Percentiles rank a stretch among this genome's conserved stretches.
Conservation (phyloP, 352 stramenopile species). For the Peronospora farinosa region DNA sequence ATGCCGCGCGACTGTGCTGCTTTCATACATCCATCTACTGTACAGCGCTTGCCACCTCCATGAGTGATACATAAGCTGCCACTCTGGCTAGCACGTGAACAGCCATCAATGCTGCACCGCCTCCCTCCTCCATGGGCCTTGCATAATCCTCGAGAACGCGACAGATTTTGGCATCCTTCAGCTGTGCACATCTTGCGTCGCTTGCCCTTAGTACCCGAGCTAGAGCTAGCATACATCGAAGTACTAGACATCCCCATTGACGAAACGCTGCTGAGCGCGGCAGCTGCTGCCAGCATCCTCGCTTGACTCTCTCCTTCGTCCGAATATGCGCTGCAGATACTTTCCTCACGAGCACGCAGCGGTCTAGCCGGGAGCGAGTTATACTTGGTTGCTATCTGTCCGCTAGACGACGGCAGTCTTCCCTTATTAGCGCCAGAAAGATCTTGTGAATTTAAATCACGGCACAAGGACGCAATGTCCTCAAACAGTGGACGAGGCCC, state of each 20-base stretch:
- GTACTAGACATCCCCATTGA: conserved; percentile 17
- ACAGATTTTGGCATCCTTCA: conserved; percentile 71
- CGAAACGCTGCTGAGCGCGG: conserved; percentile 28
- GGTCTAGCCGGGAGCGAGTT: conserved; percentile 18
- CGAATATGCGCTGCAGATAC: conserved; percentile 24
- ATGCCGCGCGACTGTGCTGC: conserved; percentile 74
- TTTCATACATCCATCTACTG: conserved; percentile 70
- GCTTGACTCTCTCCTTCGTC: conserved; percentile 31
- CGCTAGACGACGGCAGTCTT: conserved; percentile 17
- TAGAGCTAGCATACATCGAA: conserved; percentile 7
- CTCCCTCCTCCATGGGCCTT: conserved; percentile 71
- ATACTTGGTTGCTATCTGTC: conserved; percentile 27
- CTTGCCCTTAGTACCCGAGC: conserved; percentile 44
- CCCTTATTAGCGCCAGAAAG: conserved; percentile 26
- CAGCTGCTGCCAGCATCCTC: conserved; percentile 22
- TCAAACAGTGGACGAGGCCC: conserved; percentile 54
- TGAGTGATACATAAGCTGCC: conserved; percentile 80
- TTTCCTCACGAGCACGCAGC: conserved; percentile 28
- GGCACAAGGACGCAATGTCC: conserved; percentile 73
- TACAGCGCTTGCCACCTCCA: conserved; percentile 78
- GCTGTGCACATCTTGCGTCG: conserved; percentile 77
- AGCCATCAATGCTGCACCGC: conserved; percentile 74
- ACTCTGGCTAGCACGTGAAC: conserved; percentile 70
- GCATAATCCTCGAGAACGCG: conserved; percentile 67
- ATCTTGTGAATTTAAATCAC: conserved; percentile 71